Evolutionary conservation across 2,329 filamentous ascomycete species (phyloP).

Genomic region (Botrytis hyacinthi): DNA sequence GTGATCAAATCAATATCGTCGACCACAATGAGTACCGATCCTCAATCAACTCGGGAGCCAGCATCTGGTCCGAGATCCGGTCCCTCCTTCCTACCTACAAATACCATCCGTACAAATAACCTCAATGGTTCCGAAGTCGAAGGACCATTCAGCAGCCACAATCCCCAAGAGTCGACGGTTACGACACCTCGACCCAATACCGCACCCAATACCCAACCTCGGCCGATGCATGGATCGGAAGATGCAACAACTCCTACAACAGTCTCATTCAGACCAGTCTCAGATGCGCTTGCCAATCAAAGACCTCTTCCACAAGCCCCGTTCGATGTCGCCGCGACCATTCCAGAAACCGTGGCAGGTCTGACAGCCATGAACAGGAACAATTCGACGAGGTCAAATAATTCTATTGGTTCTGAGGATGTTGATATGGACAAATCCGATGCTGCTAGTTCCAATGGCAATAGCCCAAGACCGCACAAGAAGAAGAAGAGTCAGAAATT

Average conservation of each 20-base stretch:
- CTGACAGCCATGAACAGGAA: constrained; percentile 48
- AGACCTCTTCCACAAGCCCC: constrained; percentile 56
- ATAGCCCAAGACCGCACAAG: constrained; percentile 70
- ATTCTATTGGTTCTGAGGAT: constrained; percentile 64
- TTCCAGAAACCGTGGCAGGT: constrained; percentile 48
- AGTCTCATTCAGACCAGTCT: constrained; percentile 46
- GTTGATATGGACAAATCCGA: constrained; percentile 70
- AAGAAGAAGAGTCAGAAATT: constrained; percentile 98
- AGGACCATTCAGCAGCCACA: constrained; percentile 26
- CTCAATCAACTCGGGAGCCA: constrained; percentile 5
- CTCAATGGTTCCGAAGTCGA: not conserved
- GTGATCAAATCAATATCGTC: not conserved
- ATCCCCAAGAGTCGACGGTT: constrained; percentile 51
- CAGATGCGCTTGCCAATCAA: constrained; percentile 45
- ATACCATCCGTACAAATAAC: constrained; percentile 50
- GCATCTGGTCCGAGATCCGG: constrained; percentile 23
- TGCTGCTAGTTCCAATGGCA: constrained; percentile 58
- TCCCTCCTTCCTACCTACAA: constrained; percentile 56
- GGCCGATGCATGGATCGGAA: constrained; percentile 41
- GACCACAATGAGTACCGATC: not conserved
- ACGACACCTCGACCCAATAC: constrained; percentile 49
- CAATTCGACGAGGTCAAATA: constrained; percentile 59
- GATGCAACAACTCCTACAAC: constrained; percentile 65
- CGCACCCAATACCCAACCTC: constrained; percentile 45
- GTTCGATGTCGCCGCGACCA: constrained; percentile 47